Conservation (phyloP, 768 basidiomycete species). For the Hydnomerulius pinastri region DNA sequence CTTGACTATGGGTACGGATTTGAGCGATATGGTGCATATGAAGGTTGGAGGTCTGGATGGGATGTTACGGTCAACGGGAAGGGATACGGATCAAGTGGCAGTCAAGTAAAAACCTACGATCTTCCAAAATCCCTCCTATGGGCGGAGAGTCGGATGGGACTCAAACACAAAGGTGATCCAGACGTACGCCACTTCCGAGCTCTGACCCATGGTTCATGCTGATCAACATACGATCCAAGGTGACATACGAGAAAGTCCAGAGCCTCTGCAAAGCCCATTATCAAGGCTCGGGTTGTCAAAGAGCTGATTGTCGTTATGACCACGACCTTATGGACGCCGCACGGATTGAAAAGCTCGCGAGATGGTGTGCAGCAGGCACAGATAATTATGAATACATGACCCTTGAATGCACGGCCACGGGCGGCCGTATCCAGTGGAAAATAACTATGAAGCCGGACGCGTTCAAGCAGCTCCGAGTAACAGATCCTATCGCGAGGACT, state of each 20-base stretch:
- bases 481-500: conserved; percentile 7
- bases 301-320: conserved; percentile 17
- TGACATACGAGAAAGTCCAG: conserved; percentile 11
- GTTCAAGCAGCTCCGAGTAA: conserved; percentile 9
- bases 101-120: conserved; percentile 1
- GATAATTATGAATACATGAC: conserved; percentile 13
- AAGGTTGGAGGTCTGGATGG: conserved; percentile 13
- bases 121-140: conserved; percentile 12
- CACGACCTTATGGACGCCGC: conserved; percentile 16
- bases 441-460: conserved; percentile 15
- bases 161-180: conserved; percentile 8
- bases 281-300: conserved; percentile 3
- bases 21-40: conserved; percentile 15
- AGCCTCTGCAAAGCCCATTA: conserved; percentile 17
- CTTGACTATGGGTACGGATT: conserved; percentile 15
- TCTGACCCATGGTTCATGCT: background rate
- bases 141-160: conserved; percentile 6
- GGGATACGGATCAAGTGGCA: background rate
- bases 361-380: background rate
- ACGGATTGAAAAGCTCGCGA: conserved; percentile 15
- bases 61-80: background rate
- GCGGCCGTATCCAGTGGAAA: conserved; percentile 12
- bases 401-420: conserved; percentile 16
- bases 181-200: background rate
- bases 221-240: conserved; percentile 2